Conservation (phyloP, 306 rosid species). For the Quercus suber region DNA sequence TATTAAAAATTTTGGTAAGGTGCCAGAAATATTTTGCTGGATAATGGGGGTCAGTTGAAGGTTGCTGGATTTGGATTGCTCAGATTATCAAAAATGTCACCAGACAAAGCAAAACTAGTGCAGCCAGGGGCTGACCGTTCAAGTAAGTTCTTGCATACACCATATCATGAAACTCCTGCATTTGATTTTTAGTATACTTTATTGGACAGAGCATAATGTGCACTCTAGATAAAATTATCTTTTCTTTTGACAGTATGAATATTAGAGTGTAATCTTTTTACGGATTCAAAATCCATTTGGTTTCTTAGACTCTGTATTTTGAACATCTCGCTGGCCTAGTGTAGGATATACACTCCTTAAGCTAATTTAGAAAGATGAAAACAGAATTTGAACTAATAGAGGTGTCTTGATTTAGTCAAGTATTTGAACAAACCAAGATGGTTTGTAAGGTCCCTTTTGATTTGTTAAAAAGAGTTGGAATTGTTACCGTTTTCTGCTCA, state of each 20-base stretch:
- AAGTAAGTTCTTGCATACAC: slow-evolving; percentile 53
- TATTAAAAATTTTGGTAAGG: slow-evolving; percentile 85
- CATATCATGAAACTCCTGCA: neutral
- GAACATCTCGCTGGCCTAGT: neutral
- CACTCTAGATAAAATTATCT: neutral
- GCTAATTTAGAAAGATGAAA: neutral
- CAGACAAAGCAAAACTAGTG: slow-evolving; percentile 62
- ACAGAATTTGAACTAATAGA: neutral
- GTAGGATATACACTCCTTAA: neutral
- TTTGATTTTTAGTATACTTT: slow-evolving; percentile 7
- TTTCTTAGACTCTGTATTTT: neutral
- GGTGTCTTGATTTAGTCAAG: neutral
- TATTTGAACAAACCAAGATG: neutral
- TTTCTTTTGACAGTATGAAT: neutral
- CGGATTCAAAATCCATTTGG: neutral
- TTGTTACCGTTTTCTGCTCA: neutral
- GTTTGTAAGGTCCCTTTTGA: neutral
- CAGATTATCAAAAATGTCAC: slow-evolving; percentile 59
- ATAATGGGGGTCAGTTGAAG: slow-evolving; percentile 92
- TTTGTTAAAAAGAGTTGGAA: neutral
- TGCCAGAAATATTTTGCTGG: slow-evolving; percentile 99
- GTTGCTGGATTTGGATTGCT: slow-evolving; percentile 87
- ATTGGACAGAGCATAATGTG: neutral
- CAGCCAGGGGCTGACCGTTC: slow-evolving; percentile 57
- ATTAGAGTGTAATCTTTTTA: neutral